A percentile compares a stretch with the other conserved stretches of the same genome.
These are phyloP conservation scores for Cinnamomum chago DNA, from an alignment of 164 flowering plant species.

Conservation along the genomic window DNA sequence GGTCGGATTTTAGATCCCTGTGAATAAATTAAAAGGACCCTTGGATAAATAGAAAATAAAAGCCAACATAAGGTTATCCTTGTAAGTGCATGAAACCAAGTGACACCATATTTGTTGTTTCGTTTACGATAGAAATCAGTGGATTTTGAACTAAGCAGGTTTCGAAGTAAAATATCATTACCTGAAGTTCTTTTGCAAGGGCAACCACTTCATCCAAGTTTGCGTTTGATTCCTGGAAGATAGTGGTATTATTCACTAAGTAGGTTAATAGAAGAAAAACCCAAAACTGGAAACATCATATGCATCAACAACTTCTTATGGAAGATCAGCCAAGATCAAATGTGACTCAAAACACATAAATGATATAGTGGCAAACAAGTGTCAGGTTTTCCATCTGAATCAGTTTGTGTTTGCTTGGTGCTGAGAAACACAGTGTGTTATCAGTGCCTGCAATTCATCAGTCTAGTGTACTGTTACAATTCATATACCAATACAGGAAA, in stretches of 20 bases:
- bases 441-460: no score
- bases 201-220: conserved; percentile 90
- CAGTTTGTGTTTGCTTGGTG: no score
- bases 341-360: not conserved
- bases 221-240: conserved; percentile 73
- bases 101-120: not conserved
- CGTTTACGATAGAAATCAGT: not conserved
- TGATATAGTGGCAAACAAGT: no score
- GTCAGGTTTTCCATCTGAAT: no score
- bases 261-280: not conserved
- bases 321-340: not conserved
- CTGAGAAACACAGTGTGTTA: no score
- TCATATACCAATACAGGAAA: no score
- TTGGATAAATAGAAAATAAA: not conserved
- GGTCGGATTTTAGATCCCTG: conserved; percentile 73
- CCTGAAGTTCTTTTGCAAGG: conserved; percentile 97
- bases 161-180: conserved; percentile 17
- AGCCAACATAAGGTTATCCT: conserved; percentile 1
- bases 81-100: not conserved
- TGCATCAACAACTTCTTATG: not conserved
- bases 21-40: not conserved
- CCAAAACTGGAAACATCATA: not conserved
- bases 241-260: not conserved
- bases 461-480: no score
- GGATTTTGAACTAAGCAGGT: not conserved